Percentiles rank a stretch among this genome's conserved stretches.
phyloP scores from a whole-genome alignment of 371 early-diverging fungal genomes.

The Mortierella sp. region DNA sequence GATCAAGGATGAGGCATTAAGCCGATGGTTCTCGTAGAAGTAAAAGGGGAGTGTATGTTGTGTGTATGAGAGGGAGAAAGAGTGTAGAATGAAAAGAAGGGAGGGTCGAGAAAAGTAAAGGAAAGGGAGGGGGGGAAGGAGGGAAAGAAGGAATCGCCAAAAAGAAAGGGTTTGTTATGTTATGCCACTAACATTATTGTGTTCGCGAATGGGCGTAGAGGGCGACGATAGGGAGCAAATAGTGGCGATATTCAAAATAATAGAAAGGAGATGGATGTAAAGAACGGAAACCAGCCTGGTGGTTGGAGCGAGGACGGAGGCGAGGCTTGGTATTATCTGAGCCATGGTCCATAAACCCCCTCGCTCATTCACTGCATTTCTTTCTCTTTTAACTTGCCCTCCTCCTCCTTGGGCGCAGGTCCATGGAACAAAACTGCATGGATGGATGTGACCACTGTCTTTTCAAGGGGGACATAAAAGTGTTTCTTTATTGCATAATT shows the following conservation, averaged over 20 bases:
- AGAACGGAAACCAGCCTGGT: not conserved
- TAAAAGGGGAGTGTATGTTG: not conserved
- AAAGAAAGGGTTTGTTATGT: no score
- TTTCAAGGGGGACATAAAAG: no score
- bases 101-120: not conserved
- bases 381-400: not conserved
- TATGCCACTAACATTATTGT: not conserved
- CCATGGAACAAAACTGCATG: not conserved
- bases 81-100: not conserved
- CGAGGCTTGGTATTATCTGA: no score
- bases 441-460: not conserved
- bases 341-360: not conserved
- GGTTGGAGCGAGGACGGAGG: not conserved
- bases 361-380: not conserved
- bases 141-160: not conserved
- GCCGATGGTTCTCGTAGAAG: not conserved
- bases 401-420: not conserved
- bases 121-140: not conserved
- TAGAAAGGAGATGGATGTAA: not conserved
- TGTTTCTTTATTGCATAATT: constrained; percentile 2
- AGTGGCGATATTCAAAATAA: not conserved
- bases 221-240: not conserved
- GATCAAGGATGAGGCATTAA: not conserved
- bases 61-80: not conserved
- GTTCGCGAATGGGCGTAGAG: not conserved